Percentiles rank a stretch among this genome's conserved stretches.
phyloP scores from a whole-genome alignment of 306 rosid genomes.

The Coriaria nepalensis region DNA sequence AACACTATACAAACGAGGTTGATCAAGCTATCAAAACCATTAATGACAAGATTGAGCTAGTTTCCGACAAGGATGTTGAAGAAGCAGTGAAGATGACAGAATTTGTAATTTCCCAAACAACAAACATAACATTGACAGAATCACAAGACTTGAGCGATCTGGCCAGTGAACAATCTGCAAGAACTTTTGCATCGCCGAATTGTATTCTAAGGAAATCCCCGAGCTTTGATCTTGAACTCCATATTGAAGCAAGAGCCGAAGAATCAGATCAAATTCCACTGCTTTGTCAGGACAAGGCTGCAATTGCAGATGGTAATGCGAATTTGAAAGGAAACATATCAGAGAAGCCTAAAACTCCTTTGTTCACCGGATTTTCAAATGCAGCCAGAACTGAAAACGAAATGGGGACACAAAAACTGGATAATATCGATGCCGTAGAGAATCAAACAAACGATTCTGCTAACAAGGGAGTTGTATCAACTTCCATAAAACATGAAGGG shows the following conservation, averaged over 20 bases:
- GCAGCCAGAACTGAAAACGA: constrained; percentile 59
- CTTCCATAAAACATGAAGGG: constrained; percentile 37
- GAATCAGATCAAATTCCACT: constrained; percentile 57
- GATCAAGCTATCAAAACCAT: too few relatives aligned
- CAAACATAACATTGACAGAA: constrained; percentile 17
- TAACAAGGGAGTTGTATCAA: constrained; percentile 19
- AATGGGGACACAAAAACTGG: constrained; percentile 23
- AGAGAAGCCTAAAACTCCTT: constrained; percentile 34
- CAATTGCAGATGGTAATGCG: constrained; percentile 41
- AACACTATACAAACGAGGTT: too few relatives aligned
- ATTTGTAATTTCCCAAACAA: constrained; percentile 9
- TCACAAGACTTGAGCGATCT: constrained; percentile 15
- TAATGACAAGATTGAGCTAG: too few relatives aligned
- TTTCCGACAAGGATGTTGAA: constrained; percentile 9
- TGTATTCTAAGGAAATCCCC: constrained; percentile 68
- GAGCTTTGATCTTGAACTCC: constrained; percentile 63
- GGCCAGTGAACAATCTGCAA: constrained; percentile 9
- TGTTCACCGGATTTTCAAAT: constrained; percentile 30
- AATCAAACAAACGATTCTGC: constrained; percentile 12
- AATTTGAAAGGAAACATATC: constrained; percentile 53
- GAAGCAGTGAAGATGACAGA: constrained; percentile 6
- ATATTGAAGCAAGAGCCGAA: constrained; percentile 23
- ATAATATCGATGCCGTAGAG: constrained; percentile 6
- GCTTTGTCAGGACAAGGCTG: constrained; percentile 29
- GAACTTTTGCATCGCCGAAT: constrained; percentile 29